A percentile compares a stretch with the other conserved stretches of the same genome.
phyloP scores from a whole-genome alignment of 371 early-diverging fungal genomes.

The Rhizopus arrhizus region DNA sequence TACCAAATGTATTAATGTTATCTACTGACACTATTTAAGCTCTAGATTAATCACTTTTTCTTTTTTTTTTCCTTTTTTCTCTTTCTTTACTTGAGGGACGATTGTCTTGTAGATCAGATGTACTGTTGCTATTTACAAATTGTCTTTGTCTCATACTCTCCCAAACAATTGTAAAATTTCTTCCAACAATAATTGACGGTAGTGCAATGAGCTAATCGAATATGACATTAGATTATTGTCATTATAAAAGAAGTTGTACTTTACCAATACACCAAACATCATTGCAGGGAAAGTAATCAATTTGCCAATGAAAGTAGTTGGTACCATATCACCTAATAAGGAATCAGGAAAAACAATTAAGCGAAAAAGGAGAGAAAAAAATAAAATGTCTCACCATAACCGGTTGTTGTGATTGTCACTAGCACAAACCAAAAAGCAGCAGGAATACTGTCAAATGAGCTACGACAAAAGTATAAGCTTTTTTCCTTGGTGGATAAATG shows the following conservation, averaged over 20 bases:
- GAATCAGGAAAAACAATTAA: not conserved
- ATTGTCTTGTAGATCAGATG: constrained; percentile 1
- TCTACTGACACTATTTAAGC: not conserved
- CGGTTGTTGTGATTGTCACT: constrained; percentile 86
- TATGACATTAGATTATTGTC: not conserved
- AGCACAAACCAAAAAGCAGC: constrained; percentile 83
- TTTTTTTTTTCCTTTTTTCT: constrained; percentile 8
- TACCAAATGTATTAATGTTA: constrained; percentile 13
- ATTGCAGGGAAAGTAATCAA: constrained; percentile 83
- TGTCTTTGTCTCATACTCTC: constrained; percentile 66
- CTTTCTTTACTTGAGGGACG: not conserved
- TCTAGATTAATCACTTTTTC: not conserved
- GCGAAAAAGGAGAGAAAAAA: constrained; percentile 12
- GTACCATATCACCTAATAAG: constrained; percentile 72
- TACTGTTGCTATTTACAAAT: constrained; percentile 5
- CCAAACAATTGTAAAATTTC: constrained; percentile 87
- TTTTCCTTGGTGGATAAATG: constrained; percentile 3
- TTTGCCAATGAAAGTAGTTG: constrained; percentile 82
- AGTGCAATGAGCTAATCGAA: constrained; percentile 69
- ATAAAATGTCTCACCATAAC: constrained; percentile 61
- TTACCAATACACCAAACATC: constrained; percentile 80
- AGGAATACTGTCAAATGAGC: constrained; percentile 82
- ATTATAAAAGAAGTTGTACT: not conserved
- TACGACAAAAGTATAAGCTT: constrained; percentile 23
- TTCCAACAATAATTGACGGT: constrained; percentile 87